phyloP scores from a whole-genome alignment of 139 green algal species.

The Astrephomene gubernaculifera region DNA sequence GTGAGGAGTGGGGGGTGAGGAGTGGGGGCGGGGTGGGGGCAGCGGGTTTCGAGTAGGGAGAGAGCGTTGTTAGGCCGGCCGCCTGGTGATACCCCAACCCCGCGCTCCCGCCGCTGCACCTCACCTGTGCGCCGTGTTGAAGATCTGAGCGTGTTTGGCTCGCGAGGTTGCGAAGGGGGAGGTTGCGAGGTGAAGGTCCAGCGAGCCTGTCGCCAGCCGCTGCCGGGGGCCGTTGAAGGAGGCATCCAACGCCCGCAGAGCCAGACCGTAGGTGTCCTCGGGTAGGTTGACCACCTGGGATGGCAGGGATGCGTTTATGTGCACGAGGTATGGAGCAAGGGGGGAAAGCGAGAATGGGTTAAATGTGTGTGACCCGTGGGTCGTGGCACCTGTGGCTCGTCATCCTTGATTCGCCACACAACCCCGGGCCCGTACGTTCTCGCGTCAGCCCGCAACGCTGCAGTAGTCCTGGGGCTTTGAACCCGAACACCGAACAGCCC shows the following conservation, averaged over 20 bases:
- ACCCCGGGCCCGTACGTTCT: too few species aligned
- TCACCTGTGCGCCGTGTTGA: constrained; percentile 44
- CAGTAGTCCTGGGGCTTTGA: too few species aligned
- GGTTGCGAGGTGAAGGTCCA: constrained; percentile 10
- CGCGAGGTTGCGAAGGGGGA: constrained; percentile 33
- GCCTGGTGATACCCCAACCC: not conserved
- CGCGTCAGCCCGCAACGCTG: too few species aligned
- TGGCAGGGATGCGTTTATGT: too few species aligned
- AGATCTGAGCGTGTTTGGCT: constrained; percentile 45
- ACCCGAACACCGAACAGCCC: too few species aligned
- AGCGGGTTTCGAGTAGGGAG: not conserved
- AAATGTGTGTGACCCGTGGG: too few species aligned
- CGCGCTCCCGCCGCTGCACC: not conserved
- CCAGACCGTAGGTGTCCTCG: constrained; percentile 41
- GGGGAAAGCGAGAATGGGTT: too few species aligned
- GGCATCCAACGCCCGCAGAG: constrained; percentile 37
- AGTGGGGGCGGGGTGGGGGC: not conserved
- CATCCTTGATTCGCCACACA: too few species aligned
- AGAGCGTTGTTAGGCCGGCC: not conserved
- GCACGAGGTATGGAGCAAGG: too few species aligned
- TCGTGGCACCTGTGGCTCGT: too few species aligned
- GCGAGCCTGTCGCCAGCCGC: not conserved
- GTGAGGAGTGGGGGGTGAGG: not conserved
- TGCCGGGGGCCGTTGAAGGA: not conserved
- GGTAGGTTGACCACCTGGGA: constrained; percentile 34